These are phyloP conservation scores for Raffaelea deltoideospora DNA, from an alignment of 2,329 filamentous ascomycete species.

Conservation along the genomic window DNA sequence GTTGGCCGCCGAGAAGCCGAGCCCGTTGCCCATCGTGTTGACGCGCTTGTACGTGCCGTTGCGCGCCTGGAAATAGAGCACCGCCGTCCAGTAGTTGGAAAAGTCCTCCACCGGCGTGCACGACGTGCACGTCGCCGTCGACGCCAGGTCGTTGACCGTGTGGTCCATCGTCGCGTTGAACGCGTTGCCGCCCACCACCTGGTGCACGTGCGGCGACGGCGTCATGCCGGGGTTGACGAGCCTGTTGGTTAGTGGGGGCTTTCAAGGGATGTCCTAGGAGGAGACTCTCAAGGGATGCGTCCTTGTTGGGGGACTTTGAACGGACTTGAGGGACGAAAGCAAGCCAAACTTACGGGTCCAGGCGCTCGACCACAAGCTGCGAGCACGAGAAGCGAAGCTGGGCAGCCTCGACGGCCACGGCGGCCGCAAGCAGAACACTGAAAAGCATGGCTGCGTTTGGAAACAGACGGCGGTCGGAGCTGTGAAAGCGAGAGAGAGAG, in stretches of 20 bases:
- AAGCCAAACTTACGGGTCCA: conserved; percentile 4
- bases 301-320: background rate
- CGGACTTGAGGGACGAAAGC: background rate
- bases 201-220: conserved; percentile 6
- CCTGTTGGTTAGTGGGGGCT: background rate
- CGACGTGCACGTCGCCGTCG: conserved; percentile 14
- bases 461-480: too few relatives aligned
- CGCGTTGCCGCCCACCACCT: conserved; percentile 7
- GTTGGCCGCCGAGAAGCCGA: conserved; percentile 13
- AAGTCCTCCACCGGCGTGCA: conserved; percentile 19
- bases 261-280: too few relatives aligned
- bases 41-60: conserved; percentile 13
- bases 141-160: conserved; percentile 9
- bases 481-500: background rate
- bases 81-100: conserved; percentile 14
- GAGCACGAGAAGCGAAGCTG: conserved; percentile 8
- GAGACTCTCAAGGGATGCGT: too few relatives aligned
- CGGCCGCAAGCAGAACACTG: too few relatives aligned
- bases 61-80: conserved; percentile 12
- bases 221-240: conserved; percentile 6
- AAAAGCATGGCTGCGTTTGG: too few relatives aligned
- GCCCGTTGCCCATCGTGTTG: conserved; percentile 12
- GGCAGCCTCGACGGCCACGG: background rate
- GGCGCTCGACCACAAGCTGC: conserved; percentile 6
- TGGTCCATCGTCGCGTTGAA: conserved; percentile 18